phyloP scores from a whole-genome alignment of 2,329 filamentous ascomycete species.

The Aureobasidium zeae region DNA sequence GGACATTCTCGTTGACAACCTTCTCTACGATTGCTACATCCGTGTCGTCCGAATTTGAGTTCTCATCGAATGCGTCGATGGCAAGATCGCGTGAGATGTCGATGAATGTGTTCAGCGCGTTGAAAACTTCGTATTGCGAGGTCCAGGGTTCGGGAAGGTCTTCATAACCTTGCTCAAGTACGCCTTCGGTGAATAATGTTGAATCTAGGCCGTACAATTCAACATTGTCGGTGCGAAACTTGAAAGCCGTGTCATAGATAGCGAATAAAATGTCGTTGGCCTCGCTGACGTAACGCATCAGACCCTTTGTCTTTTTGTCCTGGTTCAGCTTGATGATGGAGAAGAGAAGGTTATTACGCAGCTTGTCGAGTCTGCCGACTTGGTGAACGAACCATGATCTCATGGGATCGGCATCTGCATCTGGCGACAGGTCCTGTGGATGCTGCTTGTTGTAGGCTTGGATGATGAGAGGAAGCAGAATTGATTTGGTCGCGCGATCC shows the following conservation, averaged over 20 bases:
- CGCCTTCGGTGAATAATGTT: conserved; percentile 48
- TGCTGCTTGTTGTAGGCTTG: conserved; percentile 1
- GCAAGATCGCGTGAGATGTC: conserved; percentile 34
- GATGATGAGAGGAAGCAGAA: conserved; percentile 12
- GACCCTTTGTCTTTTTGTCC: conserved; percentile 50
- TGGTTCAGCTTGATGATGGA: conserved; percentile 57
- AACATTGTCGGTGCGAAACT: conserved; percentile 64
- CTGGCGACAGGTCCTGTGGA: not conserved
- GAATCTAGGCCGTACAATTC: conserved; percentile 62
- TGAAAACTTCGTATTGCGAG: conserved; percentile 46
- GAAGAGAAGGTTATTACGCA: conserved; percentile 14
- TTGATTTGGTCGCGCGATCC: conserved; percentile 29
- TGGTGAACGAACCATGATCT: conserved; percentile 20
- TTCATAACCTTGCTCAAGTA: conserved; percentile 43
- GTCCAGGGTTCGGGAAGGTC: conserved; percentile 80
- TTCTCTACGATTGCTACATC: conserved; percentile 33
- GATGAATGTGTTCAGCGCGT: conserved; percentile 30
- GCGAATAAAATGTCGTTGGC: conserved; percentile 65
- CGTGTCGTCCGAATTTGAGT: conserved; percentile 26
- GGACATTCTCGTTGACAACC: conserved; percentile 43
- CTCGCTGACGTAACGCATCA: conserved; percentile 47
- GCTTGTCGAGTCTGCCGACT: conserved; percentile 42
- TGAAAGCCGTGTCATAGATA: conserved; percentile 53
- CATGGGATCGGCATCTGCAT: conserved; percentile 10
- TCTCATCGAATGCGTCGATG: conserved; percentile 23